These are phyloP conservation scores for Kokia cookei DNA, from an alignment of 441 rosid species.

Conservation along the genomic window DNA sequence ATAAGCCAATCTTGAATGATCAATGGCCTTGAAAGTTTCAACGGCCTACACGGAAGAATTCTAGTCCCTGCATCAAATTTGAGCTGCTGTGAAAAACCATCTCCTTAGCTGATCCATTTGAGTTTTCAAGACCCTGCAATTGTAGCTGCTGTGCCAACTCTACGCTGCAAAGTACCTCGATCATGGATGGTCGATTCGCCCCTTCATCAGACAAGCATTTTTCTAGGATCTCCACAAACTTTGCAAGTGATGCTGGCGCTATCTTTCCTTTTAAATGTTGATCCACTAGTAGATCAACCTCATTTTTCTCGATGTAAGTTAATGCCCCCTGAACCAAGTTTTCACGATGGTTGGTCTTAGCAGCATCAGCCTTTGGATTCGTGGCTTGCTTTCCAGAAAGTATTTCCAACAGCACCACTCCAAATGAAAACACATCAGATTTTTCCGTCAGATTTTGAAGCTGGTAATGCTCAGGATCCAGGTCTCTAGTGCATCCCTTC, in stretches of 20 bases:
- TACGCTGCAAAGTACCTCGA: conserved; percentile 3
- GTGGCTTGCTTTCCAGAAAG: conserved; percentile 39
- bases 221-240: neutral
- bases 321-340: neutral
- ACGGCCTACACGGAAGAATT: neutral
- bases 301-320: neutral
- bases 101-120: neutral
- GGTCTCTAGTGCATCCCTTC: conserved; percentile 71
- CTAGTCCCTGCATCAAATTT: neutral
- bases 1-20: neutral
- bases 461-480: conserved; percentile 65
- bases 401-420: conserved; percentile 74
- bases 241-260: neutral
- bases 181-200: conserved; percentile 3
- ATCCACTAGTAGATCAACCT: neutral
- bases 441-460: conserved; percentile 59
- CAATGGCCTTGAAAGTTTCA: neutral
- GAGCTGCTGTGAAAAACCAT: neutral
- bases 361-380: neutral
- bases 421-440: conserved; percentile 83
- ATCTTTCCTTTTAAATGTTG: neutral
- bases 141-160: neutral
- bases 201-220: neutral
- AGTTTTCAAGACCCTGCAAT: neutral
- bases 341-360: neutral